Percentiles rank a stretch among this genome's conserved stretches.
Evolutionary conservation across 192 early-diverging fungal species (phyloP).

Genomic region (Gonapodya prolifera): DNA sequence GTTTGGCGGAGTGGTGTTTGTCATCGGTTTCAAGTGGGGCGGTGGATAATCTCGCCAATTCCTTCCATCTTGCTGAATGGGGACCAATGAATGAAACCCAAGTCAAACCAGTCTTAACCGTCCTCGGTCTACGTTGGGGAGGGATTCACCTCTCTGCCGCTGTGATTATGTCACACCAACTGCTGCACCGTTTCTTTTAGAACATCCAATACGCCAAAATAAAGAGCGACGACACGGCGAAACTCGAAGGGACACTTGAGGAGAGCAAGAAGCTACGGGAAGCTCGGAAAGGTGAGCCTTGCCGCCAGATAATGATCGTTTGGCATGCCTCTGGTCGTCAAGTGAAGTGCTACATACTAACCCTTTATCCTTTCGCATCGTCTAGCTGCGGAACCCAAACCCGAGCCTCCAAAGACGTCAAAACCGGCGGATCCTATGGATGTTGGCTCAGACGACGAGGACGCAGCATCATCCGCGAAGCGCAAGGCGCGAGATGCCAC

Average conservation of each 20-base stretch:
- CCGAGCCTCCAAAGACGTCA: neutral
- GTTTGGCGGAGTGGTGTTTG: neutral
- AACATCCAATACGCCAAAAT: conserved; percentile 39
- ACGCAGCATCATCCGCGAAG: neutral
- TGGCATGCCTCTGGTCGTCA: conserved; percentile 13
- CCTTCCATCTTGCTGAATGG: too few relatives aligned
- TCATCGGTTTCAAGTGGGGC: too few relatives aligned
- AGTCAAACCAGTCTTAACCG: too few relatives aligned
- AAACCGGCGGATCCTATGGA: neutral
- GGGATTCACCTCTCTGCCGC: too few relatives aligned
- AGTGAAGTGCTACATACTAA: neutral
- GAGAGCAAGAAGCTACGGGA: conserved; percentile 44
- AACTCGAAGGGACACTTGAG: conserved; percentile 50
- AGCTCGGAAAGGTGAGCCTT: conserved; percentile 48
- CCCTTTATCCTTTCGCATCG: neutral
- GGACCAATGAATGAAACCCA: too few relatives aligned
- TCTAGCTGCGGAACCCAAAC: neutral
- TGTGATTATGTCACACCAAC: too few relatives aligned
- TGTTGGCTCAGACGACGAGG: neutral
- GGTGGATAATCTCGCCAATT: too few relatives aligned
- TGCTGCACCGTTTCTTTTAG: conserved; percentile 4
- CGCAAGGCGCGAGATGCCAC: too few relatives aligned
- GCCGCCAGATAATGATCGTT: neutral
- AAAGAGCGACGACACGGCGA: conserved; percentile 13
- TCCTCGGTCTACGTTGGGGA: too few relatives aligned